Base-by-base conservation (phyloP, 1,284 basidiomycete species). In the Gymnopus androsaceus region DNA sequence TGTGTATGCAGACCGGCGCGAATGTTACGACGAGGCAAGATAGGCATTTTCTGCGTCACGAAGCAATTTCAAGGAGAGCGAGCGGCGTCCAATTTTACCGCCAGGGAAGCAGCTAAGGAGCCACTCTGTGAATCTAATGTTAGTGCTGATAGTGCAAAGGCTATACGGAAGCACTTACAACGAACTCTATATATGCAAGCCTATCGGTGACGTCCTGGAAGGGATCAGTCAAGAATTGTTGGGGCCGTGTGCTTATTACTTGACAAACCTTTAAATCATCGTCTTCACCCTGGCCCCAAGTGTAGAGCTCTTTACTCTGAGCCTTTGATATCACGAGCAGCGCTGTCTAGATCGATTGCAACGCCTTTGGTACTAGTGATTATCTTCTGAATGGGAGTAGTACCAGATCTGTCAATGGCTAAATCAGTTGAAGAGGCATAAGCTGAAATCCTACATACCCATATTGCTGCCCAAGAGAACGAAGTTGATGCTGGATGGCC, bases 181-280 rank as follows among this genome's bases (percentile, higher is more conserved):
- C 78, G 64, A 84, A 92, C 66, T 88, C 89, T 51, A 92, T 71
- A 71, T 87, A 92, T 1, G 87, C 90, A 31, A 92, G 74, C 42
- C 90, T 80, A 69, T 92, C 90, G 46, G 86, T 82, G 5, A 90
- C 89, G 89, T 63, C 31, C 42, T 45, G 17, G 7, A 28, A 46
- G 55, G 63, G 55, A 60, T 59, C 27, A 63, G 46, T 27, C 19
- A 51, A 28, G 3, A 19, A 17, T 4, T n/a, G 21, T 17, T 27
- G 7, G 15, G 21, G 25, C 45, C 15, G 40, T 21, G n/a, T 23
- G 38, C 47, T 44, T 36, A 47, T 40, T 27, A n/a, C 60, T 57
- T n/a, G n/a, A 86, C 89, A 88, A 75, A 92, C 89, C 64, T 83
- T 90, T 66, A 92, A 61, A 73, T 92, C 90, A 28, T 80, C 76